A percentile compares a stretch with the other conserved stretches of the same genome.
Conservation (phyloP, 2,329 filamentous ascomycete genomes). For the Colletotrichum gigasporum region DNA sequence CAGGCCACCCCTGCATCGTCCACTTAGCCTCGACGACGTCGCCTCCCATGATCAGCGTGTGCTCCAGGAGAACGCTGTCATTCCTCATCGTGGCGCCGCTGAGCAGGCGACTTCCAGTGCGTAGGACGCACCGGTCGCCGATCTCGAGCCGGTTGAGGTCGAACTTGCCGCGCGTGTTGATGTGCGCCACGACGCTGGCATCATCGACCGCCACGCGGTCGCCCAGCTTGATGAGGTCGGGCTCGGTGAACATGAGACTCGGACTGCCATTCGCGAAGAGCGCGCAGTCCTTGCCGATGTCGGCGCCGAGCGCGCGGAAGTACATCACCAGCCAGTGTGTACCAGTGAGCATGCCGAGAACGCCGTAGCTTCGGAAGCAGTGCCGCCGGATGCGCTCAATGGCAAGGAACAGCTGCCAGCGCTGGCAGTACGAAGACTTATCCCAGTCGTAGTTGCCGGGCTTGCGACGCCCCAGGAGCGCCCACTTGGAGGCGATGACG, state of each 20-base stretch:
- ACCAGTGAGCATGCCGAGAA: constrained; percentile 62
- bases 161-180: constrained; percentile 66
- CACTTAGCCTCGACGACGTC: constrained; percentile 60
- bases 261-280: constrained; percentile 63
- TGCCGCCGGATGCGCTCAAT: constrained; percentile 60
- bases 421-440: constrained; percentile 64
- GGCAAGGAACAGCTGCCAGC: constrained; percentile 64
- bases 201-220: constrained; percentile 64
- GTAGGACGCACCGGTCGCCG: constrained; percentile 60
- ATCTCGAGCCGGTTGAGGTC: constrained; percentile 61
- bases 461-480: constrained; percentile 57
- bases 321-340: constrained; percentile 62
- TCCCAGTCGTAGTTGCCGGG: constrained; percentile 68
- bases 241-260: constrained; percentile 65
- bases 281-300: constrained; percentile 63
- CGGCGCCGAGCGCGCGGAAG: constrained; percentile 62
- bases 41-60: constrained; percentile 66
- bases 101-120: constrained; percentile 61
- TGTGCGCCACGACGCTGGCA: constrained; percentile 63
- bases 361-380: constrained; percentile 59
- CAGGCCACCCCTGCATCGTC: constrained; percentile 66
- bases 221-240: constrained; percentile 63
- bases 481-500: constrained; percentile 60
- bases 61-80: constrained; percentile 64
- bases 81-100: constrained; percentile 62